Base-by-base conservation (phyloP, 306 rosid species). In the Vigna mungo region DNA sequence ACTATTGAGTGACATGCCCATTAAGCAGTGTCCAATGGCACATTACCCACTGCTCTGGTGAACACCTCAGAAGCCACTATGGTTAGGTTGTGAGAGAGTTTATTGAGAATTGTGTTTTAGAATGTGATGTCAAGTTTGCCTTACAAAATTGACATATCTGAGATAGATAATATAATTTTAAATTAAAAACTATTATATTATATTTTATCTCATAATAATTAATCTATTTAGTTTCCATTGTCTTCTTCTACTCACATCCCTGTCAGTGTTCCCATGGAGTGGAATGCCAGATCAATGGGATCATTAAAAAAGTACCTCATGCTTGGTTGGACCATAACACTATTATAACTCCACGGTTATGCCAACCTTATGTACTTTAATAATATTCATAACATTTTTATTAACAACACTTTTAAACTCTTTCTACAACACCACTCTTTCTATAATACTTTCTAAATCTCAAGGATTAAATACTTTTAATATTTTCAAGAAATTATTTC, bases 261-360 rank as follows among this genome's bases (percentile, higher is more conserved):
- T 74, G 51, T 89, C 96, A 70, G 0, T 77, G 81, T 68, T 70
- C 46, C 8, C 17, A 84, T 79, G 85, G 78, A 87, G 96, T 85
- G 93, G 89, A 85, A 85, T 87, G 84, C 90, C 93, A 85, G 88
- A 82, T 91, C 89, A 87, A 84, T 72, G 81, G 86, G 80, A 61
- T 65, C 68, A 80, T 68, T 51, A 48, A 65, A 27, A 83, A 82
- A 75, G 79, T 58, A 32, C 27, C 15, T 23, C 41, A 32, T 18
- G 9, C 46, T 41, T 43, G 80, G 51, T 78, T 79, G 81, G 74
- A 75, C 84, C 78, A 30, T 72, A n/a, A 32, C 51, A 39, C 60
- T 58, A 53, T 73, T 51, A 11, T 73, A 52, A 65, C 36, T 41
- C 7, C 66, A 51, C 21, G 68, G 27, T 61, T 34, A 72, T 84